These are phyloP conservation scores for Aspergillus panamensis DNA, from an alignment of 495 filamentous ascomycete genomes.

Conservation along the genomic window DNA sequence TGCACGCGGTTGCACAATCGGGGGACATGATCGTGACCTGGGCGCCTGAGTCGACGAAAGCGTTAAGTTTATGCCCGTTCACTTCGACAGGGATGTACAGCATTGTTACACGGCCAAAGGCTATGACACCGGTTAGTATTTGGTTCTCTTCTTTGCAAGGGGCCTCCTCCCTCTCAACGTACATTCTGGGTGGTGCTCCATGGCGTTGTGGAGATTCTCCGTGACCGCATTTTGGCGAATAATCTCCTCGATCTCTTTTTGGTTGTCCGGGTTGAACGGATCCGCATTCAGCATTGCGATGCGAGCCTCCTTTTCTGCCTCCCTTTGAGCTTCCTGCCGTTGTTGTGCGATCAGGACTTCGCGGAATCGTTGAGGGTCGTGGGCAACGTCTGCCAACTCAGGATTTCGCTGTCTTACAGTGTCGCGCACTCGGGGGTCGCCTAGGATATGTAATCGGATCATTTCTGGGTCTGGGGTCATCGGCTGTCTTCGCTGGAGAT, in stretches of 20 bases:
- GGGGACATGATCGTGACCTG: slow-evolving; percentile 99
- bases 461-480: slow-evolving; percentile 68
- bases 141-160: not conserved
- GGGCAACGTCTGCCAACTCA: slow-evolving; percentile 70
- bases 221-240: slow-evolving; percentile 90
- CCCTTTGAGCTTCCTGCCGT: slow-evolving; percentile 62
- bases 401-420: slow-evolving; percentile 67
- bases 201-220: slow-evolving; percentile 90
- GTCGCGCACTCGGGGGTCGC: slow-evolving; percentile 66
- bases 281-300: slow-evolving; percentile 81
- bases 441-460: slow-evolving; percentile 76
- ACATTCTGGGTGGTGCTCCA: slow-evolving; percentile 97
- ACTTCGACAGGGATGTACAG: slow-evolving; percentile 96
- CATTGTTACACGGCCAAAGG: slow-evolving; percentile 90
- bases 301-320: slow-evolving; percentile 73
- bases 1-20: slow-evolving; percentile 80
- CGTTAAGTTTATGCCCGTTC: slow-evolving; percentile 86
- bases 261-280: slow-evolving; percentile 85
- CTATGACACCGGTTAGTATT: slow-evolving; percentile 46
- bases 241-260: slow-evolving; percentile 92
- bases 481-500: slow-evolving; percentile 37
- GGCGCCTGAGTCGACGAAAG: slow-evolving; percentile 95
- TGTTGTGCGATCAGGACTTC: slow-evolving; percentile 62
- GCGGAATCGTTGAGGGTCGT: slow-evolving; percentile 72
- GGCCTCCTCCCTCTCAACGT: slow-evolving; percentile 23